phyloP scores from a whole-genome alignment of 2,329 filamentous ascomycete species.

The Eutypella sp. region DNA sequence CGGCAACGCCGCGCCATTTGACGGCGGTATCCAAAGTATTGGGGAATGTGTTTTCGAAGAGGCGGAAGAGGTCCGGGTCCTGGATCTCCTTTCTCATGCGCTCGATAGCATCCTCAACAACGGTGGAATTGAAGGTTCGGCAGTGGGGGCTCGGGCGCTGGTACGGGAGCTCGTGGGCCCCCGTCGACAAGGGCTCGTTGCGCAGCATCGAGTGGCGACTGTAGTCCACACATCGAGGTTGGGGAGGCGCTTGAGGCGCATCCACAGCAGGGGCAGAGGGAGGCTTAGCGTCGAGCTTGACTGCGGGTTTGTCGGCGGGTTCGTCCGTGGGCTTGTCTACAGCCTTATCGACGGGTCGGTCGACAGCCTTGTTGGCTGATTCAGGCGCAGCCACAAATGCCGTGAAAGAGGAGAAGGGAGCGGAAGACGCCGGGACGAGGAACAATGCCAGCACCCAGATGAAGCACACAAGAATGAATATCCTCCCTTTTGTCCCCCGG shows the following conservation, averaged over 20 bases:
- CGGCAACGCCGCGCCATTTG: constrained; percentile 64
- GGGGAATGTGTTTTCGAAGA: constrained; percentile 81
- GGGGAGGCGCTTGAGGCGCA: constrained; percentile 5
- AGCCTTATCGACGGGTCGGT: no score
- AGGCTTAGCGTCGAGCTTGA: no score
- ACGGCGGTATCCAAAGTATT: constrained; percentile 81
- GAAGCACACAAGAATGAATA: no score
- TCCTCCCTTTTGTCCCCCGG: no score
- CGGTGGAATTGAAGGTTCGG: constrained; percentile 65
- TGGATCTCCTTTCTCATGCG: constrained; percentile 34
- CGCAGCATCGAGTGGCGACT: constrained; percentile 21
- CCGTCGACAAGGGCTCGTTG: constrained; percentile 27
- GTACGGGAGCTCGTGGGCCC: constrained; percentile 26
- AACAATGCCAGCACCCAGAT: no score
- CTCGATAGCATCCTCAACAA: constrained; percentile 64
- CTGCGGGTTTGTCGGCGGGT: no score
- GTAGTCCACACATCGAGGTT: constrained; percentile 24
- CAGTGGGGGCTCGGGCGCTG: constrained; percentile 59
- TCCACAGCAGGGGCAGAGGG: not conserved
- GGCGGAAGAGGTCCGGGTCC: constrained; percentile 63
- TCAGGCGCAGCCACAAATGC: no score
- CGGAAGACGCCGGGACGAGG: no score
- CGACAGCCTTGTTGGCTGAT: no score
- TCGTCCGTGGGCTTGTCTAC: no score
- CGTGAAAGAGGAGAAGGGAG: no score